These are phyloP conservation scores for Mortierella sp. DNA, from an alignment of 371 early-diverging fungal species.

Conservation along the genomic window DNA sequence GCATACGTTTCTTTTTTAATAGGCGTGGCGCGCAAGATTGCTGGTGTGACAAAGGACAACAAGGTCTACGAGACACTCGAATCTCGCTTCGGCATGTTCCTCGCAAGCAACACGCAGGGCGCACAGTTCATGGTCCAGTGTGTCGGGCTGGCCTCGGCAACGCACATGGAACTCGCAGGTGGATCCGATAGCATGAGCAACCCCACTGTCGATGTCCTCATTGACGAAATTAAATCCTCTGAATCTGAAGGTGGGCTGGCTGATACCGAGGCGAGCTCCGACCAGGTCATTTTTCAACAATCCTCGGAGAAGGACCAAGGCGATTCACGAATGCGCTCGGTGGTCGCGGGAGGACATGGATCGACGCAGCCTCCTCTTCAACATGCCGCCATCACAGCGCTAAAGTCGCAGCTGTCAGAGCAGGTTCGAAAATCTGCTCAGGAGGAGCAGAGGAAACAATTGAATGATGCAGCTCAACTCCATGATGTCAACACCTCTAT, in stretches of 20 bases:
- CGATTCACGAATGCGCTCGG: neutral
- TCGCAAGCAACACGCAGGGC: slow-evolving; percentile 50
- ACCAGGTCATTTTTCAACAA: slow-evolving; percentile 9
- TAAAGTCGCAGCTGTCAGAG: neutral
- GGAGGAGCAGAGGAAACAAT: neutral
- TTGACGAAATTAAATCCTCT: slow-evolving; percentile 24
- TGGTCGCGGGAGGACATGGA: neutral
- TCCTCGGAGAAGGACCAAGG: slow-evolving; percentile 17
- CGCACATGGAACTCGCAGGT: slow-evolving; percentile 45
- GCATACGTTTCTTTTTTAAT: neutral
- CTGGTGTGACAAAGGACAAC: slow-evolving; percentile 57
- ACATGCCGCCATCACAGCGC: neutral
- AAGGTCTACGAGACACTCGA: slow-evolving; percentile 54
- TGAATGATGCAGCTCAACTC: neutral
- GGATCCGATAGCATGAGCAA: slow-evolving; percentile 21
- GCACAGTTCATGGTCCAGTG: slow-evolving; percentile 47
- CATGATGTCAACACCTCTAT: neutral
- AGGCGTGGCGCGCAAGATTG: slow-evolving; percentile 59
- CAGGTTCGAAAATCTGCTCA: neutral
- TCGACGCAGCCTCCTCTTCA: slow-evolving; percentile 6
- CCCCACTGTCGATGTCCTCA: slow-evolving; percentile 26
- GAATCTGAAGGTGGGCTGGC: slow-evolving; percentile 15
- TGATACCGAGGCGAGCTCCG: slow-evolving; percentile 10
- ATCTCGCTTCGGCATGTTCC: slow-evolving; percentile 60
- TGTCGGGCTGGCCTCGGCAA: slow-evolving; percentile 33